phyloP scores from a whole-genome alignment of 2,329 filamentous ascomycete genomes.

The Zymoseptoria brevis region DNA sequence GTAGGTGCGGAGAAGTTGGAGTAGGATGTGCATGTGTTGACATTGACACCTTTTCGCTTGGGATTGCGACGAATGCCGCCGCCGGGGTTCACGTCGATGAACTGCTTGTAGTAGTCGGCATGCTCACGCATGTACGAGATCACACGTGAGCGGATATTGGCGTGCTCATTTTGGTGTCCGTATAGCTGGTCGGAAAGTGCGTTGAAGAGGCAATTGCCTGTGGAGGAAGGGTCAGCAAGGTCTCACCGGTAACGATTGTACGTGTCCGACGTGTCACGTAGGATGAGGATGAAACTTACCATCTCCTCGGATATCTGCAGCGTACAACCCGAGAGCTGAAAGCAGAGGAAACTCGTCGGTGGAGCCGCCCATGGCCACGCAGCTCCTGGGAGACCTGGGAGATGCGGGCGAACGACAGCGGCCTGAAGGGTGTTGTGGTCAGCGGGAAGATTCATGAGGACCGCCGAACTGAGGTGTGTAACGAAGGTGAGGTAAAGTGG shows the following conservation, averaged over 20 bases:
- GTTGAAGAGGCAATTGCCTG: constrained; percentile 64
- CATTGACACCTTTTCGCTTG: constrained; percentile 48
- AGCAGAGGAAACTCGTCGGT: constrained; percentile 49
- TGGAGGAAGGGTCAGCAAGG: background rate
- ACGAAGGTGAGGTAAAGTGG: background rate
- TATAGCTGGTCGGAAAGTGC: constrained; percentile 60
- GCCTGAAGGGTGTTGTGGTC: background rate
- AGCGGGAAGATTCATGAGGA: background rate
- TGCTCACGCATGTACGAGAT: constrained; percentile 56
- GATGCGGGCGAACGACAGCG: background rate
- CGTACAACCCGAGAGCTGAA: constrained; percentile 50
- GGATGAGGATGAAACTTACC: constrained; percentile 40
- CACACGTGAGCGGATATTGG: constrained; percentile 50
- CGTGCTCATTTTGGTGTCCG: constrained; percentile 50
- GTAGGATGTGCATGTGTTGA: constrained; percentile 36
- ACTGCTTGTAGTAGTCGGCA: constrained; percentile 55
- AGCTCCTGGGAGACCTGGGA: background rate
- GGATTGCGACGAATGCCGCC: constrained; percentile 51
- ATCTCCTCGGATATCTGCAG: constrained; percentile 52
- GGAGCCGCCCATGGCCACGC: constrained; percentile 1
- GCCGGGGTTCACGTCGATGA: constrained; percentile 48
- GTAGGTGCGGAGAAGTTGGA: constrained; percentile 43
- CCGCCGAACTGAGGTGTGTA: background rate
- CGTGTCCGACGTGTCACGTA: background rate
- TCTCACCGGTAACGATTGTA: constrained; percentile 7